phyloP scores from a whole-genome alignment of 441 rosid species.

The Capsella rubella region DNA sequence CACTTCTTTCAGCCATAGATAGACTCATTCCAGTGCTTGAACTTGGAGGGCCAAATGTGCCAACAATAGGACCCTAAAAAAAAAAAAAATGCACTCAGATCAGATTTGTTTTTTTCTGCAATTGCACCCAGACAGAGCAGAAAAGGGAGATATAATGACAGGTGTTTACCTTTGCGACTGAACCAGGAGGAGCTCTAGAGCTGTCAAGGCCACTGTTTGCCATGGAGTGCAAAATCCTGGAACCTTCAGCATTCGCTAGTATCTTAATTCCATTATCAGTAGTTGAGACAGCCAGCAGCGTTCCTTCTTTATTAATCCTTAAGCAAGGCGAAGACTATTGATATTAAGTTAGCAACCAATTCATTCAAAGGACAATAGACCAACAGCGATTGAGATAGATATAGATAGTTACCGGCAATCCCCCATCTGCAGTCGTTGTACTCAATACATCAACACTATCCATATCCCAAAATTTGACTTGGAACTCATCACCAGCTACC shows the following conservation, averaged over 20 bases:
- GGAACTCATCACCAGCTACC: slow-evolving; percentile 70
- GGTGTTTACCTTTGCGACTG: slow-evolving; percentile 54
- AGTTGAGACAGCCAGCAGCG: slow-evolving; percentile 73
- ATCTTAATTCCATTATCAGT: slow-evolving; percentile 73
- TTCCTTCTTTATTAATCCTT: slow-evolving; percentile 83
- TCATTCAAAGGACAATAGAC: not conserved
- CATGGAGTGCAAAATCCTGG: slow-evolving; percentile 57
- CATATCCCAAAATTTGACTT: slow-evolving; percentile 73
- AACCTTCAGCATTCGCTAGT: slow-evolving; percentile 63
- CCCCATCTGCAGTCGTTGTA: slow-evolving; percentile 57
- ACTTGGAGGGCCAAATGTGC: slow-evolving; percentile 55
- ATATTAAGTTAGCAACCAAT: slow-evolving; percentile 37
- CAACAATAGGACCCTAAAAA: slow-evolving; percentile 51
- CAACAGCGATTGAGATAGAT: slow-evolving; percentile 2
- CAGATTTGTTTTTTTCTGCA: not conserved
- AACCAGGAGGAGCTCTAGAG: slow-evolving; percentile 55
- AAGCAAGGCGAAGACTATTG: slow-evolving; percentile 76
- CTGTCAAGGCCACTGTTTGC: slow-evolving; percentile 60
- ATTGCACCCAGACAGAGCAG: slow-evolving; percentile 5
- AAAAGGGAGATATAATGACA: slow-evolving; percentile 25
- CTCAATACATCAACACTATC: slow-evolving; percentile 58
- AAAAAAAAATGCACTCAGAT: slow-evolving; percentile 24
- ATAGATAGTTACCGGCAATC: slow-evolving; percentile 53
- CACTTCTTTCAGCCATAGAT: slow-evolving; percentile 55
- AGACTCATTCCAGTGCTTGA: slow-evolving; percentile 55